Evolutionary conservation across 306 rosid genomes (phyloP).

Genomic region (Quercus ilex): DNA sequence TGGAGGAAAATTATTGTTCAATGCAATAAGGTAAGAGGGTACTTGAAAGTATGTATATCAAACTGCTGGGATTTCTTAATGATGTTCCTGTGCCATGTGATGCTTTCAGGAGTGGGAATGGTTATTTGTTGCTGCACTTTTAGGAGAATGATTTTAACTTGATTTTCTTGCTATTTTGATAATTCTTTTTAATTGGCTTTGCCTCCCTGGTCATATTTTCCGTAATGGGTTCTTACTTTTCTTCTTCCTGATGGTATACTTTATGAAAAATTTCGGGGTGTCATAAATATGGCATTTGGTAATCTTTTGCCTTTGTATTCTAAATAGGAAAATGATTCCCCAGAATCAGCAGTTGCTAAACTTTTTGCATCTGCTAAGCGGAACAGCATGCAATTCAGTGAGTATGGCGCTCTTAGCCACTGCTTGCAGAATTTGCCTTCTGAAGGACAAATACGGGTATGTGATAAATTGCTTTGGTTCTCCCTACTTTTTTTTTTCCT

Average conservation of each 20-base stretch:
- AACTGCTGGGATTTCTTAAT: neutral
- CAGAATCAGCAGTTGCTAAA: constrained; percentile 75
- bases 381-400: constrained; percentile 38
- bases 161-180: constrained; percentile 5
- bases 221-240: neutral
- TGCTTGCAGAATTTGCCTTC: constrained; percentile 79
- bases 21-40: neutral
- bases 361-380: constrained; percentile 74
- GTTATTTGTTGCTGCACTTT: constrained; percentile 1
- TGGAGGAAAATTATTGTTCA: neutral
- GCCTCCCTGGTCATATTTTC: neutral
- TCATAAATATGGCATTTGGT: neutral
- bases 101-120: neutral
- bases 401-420: constrained; percentile 47
- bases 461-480: constrained; percentile 10
- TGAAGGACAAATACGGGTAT: constrained; percentile 70
- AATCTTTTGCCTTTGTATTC: constrained; percentile 18
- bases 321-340: constrained; percentile 71
- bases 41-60: neutral
- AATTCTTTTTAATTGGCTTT: neutral
- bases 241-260: neutral
- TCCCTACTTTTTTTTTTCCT: neutral
- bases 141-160: constrained; percentile 1
- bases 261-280: neutral
- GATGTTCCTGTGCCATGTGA: neutral